Evolutionary conservation across 768 basidiomycete genomes (phyloP).

Genomic region (Mycena vitilis): DNA sequence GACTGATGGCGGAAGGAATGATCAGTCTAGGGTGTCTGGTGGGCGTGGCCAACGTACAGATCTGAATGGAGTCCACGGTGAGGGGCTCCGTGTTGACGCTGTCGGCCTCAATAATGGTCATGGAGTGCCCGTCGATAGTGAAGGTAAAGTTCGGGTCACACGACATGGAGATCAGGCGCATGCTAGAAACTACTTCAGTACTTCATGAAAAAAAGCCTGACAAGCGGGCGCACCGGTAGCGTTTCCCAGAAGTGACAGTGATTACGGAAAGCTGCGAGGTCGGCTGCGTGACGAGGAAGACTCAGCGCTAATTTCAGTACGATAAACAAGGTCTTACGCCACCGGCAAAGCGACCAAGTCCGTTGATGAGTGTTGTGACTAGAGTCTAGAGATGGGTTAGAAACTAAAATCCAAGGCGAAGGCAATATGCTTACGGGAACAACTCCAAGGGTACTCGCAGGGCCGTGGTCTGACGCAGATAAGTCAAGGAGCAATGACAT

Average conservation of each 20-base stretch:
- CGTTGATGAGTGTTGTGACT: conserved; percentile 44
- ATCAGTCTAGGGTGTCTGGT: not conserved
- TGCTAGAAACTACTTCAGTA: not conserved
- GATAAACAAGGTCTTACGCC: not conserved
- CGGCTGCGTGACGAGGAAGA: not conserved
- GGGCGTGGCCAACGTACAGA: conserved; percentile 49
- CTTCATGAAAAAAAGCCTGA: not conserved
- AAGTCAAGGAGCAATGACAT: not conserved
- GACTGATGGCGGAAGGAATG: conserved; percentile 2
- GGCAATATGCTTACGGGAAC: not conserved
- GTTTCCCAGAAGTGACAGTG: conserved; percentile 45
- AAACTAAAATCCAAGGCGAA: not conserved
- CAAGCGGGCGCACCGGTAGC: conserved; percentile 45
- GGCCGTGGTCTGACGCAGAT: conserved; percentile 1
- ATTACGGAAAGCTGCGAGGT: conserved; percentile 46
- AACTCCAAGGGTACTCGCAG: conserved; percentile 36
- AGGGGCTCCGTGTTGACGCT: conserved; percentile 55
- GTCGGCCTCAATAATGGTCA: conserved; percentile 62
- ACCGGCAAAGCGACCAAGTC: conserved; percentile 40
- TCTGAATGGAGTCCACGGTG: conserved; percentile 55
- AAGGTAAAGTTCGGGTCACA: conserved; percentile 48
- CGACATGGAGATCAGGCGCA: conserved; percentile 50
- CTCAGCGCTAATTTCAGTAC: not conserved
- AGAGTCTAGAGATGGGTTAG: conserved; percentile 12
- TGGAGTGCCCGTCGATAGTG: conserved; percentile 54